These are phyloP conservation scores for Strombidium stylifer DNA, from an alignment of 73 alveolate species.

Conservation along the genomic window DNA sequence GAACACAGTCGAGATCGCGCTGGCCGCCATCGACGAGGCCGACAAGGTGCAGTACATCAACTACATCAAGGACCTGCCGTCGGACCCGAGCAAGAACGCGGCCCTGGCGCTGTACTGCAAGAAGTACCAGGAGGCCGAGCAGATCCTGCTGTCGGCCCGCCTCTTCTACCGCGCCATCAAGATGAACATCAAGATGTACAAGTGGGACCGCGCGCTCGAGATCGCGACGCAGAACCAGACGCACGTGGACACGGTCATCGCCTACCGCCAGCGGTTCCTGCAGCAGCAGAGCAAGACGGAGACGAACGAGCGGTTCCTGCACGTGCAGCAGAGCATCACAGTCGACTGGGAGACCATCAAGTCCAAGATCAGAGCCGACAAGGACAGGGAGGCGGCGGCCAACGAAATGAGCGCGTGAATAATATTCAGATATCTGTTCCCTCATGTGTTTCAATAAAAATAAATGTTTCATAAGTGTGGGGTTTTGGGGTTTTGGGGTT, in stretches of 20 bases:
- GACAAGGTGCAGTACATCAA: conserved; percentile 95
- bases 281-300: conserved; percentile 77
- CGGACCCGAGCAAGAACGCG: conserved; percentile 72
- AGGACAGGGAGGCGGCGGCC: conserved; percentile 79
- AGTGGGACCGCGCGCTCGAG: conserved; percentile 97
- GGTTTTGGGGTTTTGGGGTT: too few species aligned
- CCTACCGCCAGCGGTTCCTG: conserved; percentile 86
- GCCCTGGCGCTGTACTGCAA: conserved; percentile 82
- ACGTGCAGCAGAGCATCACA: conserved; percentile 64
- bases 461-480: too few species aligned
- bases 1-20: conserved; percentile 94
- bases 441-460: too few species aligned
- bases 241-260: conserved; percentile 93
- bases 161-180: conserved; percentile 96
- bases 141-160: conserved; percentile 73
- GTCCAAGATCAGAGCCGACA: conserved; percentile 87
- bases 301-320: conserved; percentile 69
- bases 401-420: too few species aligned
- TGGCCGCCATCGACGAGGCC: conserved; percentile 99
- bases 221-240: conserved; percentile 79
- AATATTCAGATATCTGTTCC: too few species aligned
- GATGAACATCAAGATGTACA: conserved; percentile 90
- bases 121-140: conserved; percentile 69
- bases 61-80: conserved; percentile 74
- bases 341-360: conserved; percentile 93